phyloP scores from a whole-genome alignment of 2,329 filamentous ascomycete species.

The Colletotrichum orchidophilum region DNA sequence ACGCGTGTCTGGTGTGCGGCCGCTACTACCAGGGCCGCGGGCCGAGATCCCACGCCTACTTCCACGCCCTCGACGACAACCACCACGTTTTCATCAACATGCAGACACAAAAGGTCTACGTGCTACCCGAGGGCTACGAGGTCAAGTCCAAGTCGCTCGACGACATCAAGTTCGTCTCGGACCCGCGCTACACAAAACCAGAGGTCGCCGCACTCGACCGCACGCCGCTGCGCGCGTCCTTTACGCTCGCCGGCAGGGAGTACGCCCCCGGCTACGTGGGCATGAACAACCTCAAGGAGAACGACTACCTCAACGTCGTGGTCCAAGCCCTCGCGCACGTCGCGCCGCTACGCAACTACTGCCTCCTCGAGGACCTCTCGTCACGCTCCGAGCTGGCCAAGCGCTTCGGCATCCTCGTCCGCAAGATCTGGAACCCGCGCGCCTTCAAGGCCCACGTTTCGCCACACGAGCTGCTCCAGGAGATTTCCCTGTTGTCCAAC shows the following conservation, averaged over 20 bases:
- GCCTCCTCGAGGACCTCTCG: conserved; percentile 85
- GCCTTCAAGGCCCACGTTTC: conserved; percentile 98
- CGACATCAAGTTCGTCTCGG: conserved; percentile 97
- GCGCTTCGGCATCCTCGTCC: conserved; percentile 86
- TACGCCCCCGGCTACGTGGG: conserved; percentile 96
- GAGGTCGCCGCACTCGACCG: conserved; percentile 86
- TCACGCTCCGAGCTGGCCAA: conserved; percentile 81
- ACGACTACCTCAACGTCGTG: conserved; percentile 97
- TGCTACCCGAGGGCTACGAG: conserved; percentile 96
- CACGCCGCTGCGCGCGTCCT: conserved; percentile 63
- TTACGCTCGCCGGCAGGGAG: conserved; percentile 83
- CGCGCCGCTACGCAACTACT: conserved; percentile 86
- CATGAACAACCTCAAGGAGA: conserved; percentile 99
- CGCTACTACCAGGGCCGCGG: conserved; percentile 96
- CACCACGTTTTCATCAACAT: conserved; percentile 99
- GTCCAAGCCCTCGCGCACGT: conserved; percentile 94
- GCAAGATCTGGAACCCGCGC: conserved; percentile 97
- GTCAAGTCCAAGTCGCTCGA: conserved; percentile 94
- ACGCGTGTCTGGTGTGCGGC: conserved; percentile 97
- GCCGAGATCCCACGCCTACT: conserved; percentile 95
- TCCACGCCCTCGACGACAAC: conserved; percentile 92
- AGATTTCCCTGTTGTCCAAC: conserved; percentile 87
- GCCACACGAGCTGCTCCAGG: conserved; percentile 95
- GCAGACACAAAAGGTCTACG: conserved; percentile 89
- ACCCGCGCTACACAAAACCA: conserved; percentile 82